These are phyloP conservation scores for Karstenula rhodostoma DNA, from an alignment of 2,329 filamentous ascomycete species.

Conservation along the genomic window DNA sequence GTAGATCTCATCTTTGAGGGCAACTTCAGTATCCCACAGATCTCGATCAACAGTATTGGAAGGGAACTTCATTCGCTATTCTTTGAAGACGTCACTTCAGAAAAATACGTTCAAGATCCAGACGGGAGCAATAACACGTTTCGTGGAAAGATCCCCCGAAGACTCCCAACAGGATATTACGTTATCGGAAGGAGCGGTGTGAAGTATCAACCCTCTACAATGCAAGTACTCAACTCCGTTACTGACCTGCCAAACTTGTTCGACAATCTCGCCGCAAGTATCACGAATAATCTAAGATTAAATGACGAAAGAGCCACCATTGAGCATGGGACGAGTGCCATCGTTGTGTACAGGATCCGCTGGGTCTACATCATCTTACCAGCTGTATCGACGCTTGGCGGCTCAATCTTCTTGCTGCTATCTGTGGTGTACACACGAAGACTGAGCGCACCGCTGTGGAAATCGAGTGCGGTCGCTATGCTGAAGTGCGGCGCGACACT, in stretches of 20 bases:
- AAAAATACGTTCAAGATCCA: not conserved
- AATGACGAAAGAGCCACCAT: not conserved
- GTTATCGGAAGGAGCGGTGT: not conserved
- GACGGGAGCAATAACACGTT: not conserved
- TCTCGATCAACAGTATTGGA: not conserved
- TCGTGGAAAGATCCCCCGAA: not conserved
- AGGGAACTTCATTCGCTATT: not conserved
- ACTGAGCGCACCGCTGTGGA: not conserved
- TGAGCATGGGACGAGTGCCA: not conserved
- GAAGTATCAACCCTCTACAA: not conserved
- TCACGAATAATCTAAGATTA: not conserved
- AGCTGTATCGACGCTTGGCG: not conserved
- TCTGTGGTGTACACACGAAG: not conserved
- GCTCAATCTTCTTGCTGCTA: not conserved
- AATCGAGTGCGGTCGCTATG: slow-evolving; percentile 7
- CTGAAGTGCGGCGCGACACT: not conserved
- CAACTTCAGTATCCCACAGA: not conserved
- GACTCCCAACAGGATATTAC: not conserved
- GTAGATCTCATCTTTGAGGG: not conserved
- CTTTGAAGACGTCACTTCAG: not conserved
- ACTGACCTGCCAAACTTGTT: not conserved
- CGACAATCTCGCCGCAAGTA: slow-evolving; percentile 7
- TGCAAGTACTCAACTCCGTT: slow-evolving; percentile 4
- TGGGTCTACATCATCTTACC: slow-evolving; percentile 4
- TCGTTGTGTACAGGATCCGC: slow-evolving; percentile 1